Conservation (phyloP, 2,329 filamentous ascomycete genomes). For the Colletotrichum sp. region DNA sequence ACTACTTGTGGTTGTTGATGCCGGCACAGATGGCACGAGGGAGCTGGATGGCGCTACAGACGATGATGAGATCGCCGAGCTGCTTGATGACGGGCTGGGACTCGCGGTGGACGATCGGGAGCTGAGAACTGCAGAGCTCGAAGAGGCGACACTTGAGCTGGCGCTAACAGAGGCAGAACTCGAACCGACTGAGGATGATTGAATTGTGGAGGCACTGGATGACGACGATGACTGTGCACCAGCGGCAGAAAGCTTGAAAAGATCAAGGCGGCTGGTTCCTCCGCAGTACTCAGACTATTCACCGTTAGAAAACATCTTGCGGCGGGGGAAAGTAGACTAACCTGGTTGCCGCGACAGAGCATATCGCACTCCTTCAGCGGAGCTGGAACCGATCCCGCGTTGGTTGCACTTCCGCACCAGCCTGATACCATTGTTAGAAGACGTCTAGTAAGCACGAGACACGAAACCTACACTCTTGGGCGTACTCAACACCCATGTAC, state of each 20-base stretch:
- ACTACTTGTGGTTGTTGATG: conserved; percentile 6
- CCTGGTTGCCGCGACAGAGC: conserved; percentile 24
- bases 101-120: neutral
- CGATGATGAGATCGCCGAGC: neutral
- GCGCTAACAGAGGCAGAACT: neutral
- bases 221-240: neutral
- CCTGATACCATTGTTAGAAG: neutral
- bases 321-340: neutral
- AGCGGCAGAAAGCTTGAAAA: conserved; percentile 1
- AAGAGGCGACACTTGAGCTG: neutral
- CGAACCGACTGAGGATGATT: neutral
- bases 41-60: neutral
- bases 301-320: neutral
- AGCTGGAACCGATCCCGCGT: conserved; percentile 17
- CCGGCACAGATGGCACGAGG: conserved; percentile 7
- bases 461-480: conserved; percentile 26
- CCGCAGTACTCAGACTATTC: conserved; percentile 20
- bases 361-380: conserved; percentile 23
- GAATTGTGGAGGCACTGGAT: neutral
- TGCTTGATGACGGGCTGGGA: neutral
- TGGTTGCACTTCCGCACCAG: conserved; percentile 26
- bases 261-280: conserved; percentile 12
- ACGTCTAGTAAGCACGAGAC: conserved; percentile 18
- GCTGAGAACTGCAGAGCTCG: neutral
- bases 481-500: conserved; percentile 30